Conservation (phyloP, 352 stramenopile species). For the Pythium coloratum region DNA sequence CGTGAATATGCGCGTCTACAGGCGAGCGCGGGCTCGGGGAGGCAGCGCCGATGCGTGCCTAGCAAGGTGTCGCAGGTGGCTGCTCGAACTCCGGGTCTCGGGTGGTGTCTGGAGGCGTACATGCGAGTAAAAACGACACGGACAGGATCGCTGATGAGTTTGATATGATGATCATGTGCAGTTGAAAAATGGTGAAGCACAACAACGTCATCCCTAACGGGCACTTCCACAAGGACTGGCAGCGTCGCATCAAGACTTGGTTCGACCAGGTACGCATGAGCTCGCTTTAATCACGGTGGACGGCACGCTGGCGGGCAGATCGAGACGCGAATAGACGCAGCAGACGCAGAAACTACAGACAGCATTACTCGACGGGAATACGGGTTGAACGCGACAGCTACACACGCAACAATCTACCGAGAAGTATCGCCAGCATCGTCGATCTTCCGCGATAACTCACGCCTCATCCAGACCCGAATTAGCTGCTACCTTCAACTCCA, state of each 20-base stretch:
- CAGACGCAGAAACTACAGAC: neutral
- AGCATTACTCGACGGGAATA: neutral
- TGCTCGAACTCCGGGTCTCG: neutral
- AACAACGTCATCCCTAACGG: conserved; percentile 99
- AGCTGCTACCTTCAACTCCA: neutral
- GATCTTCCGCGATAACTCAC: neutral
- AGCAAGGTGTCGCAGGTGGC: neutral
- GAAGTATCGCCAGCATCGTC: neutral
- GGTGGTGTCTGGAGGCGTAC: neutral
- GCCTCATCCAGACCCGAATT: neutral
- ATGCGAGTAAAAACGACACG: neutral
- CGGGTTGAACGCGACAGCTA: neutral
- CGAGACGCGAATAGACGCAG: conserved; percentile 3
- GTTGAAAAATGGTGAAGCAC: conserved; percentile 97
- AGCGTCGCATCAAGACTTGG: conserved; percentile 96
- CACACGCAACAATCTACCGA: neutral
- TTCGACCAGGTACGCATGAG: conserved; percentile 90
- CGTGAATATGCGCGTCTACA: conserved; percentile 22
- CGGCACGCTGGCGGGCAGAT: neutral
- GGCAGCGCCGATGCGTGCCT: neutral
- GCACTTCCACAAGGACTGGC: conserved; percentile 99
- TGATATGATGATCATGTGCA: conserved; percentile 17
- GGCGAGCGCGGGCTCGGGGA: neutral
- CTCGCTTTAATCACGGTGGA: neutral
- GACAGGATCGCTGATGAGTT: conserved; percentile 15